phyloP scores from a whole-genome alignment of 139 green algal species.

The Zygnema circumcarinatum region DNA sequence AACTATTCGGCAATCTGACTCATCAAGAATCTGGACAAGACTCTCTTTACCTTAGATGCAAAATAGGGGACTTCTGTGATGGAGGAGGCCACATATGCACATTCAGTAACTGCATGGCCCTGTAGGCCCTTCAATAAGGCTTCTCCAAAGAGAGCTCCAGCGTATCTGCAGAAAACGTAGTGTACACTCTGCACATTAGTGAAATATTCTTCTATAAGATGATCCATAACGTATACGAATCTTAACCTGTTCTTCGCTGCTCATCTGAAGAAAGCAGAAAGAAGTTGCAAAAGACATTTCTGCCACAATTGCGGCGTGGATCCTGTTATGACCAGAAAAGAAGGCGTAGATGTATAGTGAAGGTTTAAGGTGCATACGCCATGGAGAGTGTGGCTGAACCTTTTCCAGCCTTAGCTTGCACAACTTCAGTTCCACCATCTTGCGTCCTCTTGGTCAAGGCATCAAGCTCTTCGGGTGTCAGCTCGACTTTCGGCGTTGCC shows the following conservation, averaged over 20 bases:
- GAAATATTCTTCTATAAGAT: neutral
- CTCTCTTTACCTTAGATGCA: conserved; percentile 80
- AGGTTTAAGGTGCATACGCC: conserved; percentile 57
- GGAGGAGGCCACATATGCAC: conserved; percentile 86
- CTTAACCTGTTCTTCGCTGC: too few relatives aligned
- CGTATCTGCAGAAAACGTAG: conserved; percentile 71
- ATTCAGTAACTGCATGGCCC: conserved; percentile 75
- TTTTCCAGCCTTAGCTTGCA: conserved; percentile 68
- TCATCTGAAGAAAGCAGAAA: too few relatives aligned
- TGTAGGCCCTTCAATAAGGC: conserved; percentile 91
- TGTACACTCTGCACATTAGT: conserved; percentile 7
- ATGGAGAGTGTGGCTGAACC: conserved; percentile 69
- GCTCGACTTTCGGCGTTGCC: conserved; percentile 55
- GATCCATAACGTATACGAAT: neutral
- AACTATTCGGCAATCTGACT: conserved; percentile 16
- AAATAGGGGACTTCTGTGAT: conserved; percentile 90
- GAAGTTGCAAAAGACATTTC: too few relatives aligned
- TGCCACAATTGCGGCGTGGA: too few relatives aligned
- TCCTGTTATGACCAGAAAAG: neutral
- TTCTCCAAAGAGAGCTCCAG: conserved; percentile 93
- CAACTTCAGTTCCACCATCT: conserved; percentile 97
- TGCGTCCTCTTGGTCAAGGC: conserved; percentile 96
- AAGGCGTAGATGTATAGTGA: neutral
- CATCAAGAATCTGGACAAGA: too few relatives aligned
- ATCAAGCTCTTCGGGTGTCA: conserved; percentile 83